Evolutionary conservation across 345 rosid species (phyloP), one percentile per base, ranked within the genome.

Genomic region (Moringa oleifera): DNA sequence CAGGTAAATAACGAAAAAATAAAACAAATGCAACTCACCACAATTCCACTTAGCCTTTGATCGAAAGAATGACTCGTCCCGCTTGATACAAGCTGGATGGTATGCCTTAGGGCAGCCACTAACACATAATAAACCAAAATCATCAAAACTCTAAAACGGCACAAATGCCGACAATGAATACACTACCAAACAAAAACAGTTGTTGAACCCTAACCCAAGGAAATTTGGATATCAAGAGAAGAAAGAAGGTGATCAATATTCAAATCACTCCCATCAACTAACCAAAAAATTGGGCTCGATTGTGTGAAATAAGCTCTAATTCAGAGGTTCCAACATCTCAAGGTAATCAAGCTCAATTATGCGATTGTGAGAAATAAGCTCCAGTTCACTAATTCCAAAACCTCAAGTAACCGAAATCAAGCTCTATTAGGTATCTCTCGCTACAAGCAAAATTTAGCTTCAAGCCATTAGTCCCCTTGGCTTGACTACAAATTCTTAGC

Each of bases 101-200:
- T 94, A 94, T 7, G 99, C 99, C 84, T 94, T 94, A 20, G 99
- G 97, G 68, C 99, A 94, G 68, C 95, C 91, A 88, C 99, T 94
- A 60, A 62, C 37, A 65, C 58, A 23, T 52, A 9, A 66, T 53
- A 73, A 52, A 33, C 49, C 25, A 71, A 59, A 41, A 57, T 64
- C 52, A 66, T 41, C 65, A 64, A 68, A 36, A 58, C n/a, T 31
- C 18, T 46, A 9, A 28, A 64, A 68, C 6, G 52, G 45, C 59
- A 45, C 52, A 63, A 50, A 59, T 22, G 28, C n/a, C 18, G 2
- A 18, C 47, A 25, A 65, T 6, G 24, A 25, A 69, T 20, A 6
- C 50, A 58, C 16, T 53, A 47, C 37, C 53, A 50, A 47, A 59
- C 18, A 41, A n/a, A 58, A 20, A 41, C n/a, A 13, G 33, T 28